Percentiles rank a stretch among this genome's conserved stretches.
Evolutionary conservation across 2,329 filamentous ascomycete species (phyloP).

Genomic region (Cercospora sp.): DNA sequence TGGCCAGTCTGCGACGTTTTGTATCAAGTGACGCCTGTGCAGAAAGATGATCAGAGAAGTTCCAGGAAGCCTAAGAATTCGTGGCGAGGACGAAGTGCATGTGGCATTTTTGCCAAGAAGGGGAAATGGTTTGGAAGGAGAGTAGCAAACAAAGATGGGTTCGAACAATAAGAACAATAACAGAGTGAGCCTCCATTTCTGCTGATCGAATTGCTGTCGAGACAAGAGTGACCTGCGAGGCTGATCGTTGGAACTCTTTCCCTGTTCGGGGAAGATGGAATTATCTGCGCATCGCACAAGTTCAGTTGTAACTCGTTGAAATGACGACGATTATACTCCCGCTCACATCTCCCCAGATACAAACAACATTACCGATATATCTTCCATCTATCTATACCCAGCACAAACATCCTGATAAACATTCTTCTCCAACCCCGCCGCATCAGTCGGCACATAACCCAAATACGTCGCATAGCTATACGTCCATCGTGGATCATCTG

Average conservation of each 20-base stretch:
- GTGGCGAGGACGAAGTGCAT: neutral
- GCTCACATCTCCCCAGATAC: neutral
- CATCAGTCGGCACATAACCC: constrained; percentile 13
- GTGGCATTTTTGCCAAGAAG: neutral
- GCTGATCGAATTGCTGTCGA: neutral
- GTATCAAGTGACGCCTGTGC: neutral
- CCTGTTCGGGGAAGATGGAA: neutral
- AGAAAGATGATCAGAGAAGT: neutral
- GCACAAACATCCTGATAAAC: constrained; percentile 20
- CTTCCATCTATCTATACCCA: constrained; percentile 4
- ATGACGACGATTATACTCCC: neutral
- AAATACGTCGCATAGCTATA: constrained; percentile 13
- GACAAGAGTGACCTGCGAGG: neutral
- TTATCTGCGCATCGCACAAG: neutral
- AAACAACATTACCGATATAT: neutral
- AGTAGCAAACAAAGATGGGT: neutral
- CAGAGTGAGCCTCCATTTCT: neutral
- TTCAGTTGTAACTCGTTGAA: neutral
- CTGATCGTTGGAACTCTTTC: neutral
- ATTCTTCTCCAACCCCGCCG: constrained; percentile 14
- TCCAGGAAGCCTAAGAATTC: neutral
- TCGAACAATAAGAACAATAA: neutral
- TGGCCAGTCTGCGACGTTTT: neutral
- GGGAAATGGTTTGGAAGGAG: neutral
- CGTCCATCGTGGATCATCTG: constrained; percentile 11